phyloP scores from a whole-genome alignment of 1,139 yeast species.

The Protomyces inouyei region DNA sequence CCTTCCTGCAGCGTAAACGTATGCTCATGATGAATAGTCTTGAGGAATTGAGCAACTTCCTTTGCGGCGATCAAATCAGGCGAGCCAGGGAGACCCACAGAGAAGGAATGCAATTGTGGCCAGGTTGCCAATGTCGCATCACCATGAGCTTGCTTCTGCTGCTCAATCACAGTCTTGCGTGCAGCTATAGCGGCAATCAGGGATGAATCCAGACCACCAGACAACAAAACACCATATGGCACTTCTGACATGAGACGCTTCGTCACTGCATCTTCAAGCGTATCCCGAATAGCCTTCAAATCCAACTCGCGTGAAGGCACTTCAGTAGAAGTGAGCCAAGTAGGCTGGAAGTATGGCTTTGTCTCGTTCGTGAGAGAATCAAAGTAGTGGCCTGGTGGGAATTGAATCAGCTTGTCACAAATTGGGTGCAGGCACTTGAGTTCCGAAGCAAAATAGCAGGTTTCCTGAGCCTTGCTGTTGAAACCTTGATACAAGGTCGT shows the following conservation, averaged over 20 bases:
- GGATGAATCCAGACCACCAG: slow-evolving; percentile 96
- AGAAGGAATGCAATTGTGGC: slow-evolving; percentile 86
- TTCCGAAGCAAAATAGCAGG: slow-evolving; percentile 89
- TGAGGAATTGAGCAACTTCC: slow-evolving; percentile 87
- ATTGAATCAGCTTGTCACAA: slow-evolving; percentile 85
- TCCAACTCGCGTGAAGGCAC: slow-evolving; percentile 75
- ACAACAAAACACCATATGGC: slow-evolving; percentile 91
- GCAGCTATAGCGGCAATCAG: slow-evolving; percentile 96
- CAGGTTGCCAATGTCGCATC: slow-evolving; percentile 52
- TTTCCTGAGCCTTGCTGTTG: slow-evolving; percentile 59
- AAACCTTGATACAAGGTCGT: slow-evolving; percentile 95
- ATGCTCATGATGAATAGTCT: slow-evolving; percentile 95
- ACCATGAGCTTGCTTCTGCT: slow-evolving; percentile 44
- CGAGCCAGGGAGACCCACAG: slow-evolving; percentile 94
- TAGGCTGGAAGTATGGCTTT: slow-evolving; percentile 82
- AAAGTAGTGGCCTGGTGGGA: slow-evolving; percentile 98
- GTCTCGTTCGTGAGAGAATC: slow-evolving; percentile 83
- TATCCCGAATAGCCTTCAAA: slow-evolving; percentile 62
- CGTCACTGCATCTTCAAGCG: slow-evolving; percentile 90
- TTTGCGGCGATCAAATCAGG: slow-evolving; percentile 96
- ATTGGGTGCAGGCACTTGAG: slow-evolving; percentile 88
- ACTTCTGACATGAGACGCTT: slow-evolving; percentile 99
- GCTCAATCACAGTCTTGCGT: slow-evolving; percentile 64
- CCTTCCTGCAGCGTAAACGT: slow-evolving; percentile 96
- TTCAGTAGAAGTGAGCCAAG: slow-evolving; percentile 82